Base-by-base conservation (phyloP, 148 eudicot genomes). In the Chenopodium berlandieri region DNA sequence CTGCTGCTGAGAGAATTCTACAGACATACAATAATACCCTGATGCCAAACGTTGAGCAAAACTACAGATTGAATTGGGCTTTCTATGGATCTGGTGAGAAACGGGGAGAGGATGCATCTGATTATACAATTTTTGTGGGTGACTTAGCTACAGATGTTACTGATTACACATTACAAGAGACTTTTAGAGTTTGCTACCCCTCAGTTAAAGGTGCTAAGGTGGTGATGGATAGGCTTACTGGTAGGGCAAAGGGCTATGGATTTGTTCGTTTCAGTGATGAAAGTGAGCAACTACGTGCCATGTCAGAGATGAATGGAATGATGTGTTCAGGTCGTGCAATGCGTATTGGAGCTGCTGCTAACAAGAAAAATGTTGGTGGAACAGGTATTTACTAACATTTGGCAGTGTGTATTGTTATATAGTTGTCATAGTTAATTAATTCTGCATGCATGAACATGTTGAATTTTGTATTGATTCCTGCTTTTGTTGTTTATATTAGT, bases 201-300 rank as follows among this genome's bases (percentile, higher is more conserved):
- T 96, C 99, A 62, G 92, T 96, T 10, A 96, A 90, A 86, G 92
- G 97, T 85, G 97, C 99, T 64, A 96, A 94, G 83, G 97, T 96
- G 83, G 99, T 94, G 46, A 92, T 94, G 31, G 99, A 96, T 87
- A 87, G 87, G 85, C 34, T 80, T 47, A 94, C 97, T 44, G 94
- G 97, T 56, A 88, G 99, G 64, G 79, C 95, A 2, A 96, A 96
- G 84, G 98, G 99, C 73, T 96, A 91, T 86, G 99, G 99, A 23
- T 96, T 96, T 89, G 99, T 96, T 46, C 89, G 87, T 77, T 94
- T 96, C 82, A 88, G 87, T 14, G 99, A 96, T 88, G 98, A 96
- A 84, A 83, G 87, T 80, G 98, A 96, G 81, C 97, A 92, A 73
- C 0, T 86, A 40, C 95, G 91, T 75, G 99, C 99, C 19, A 94